Evolutionary conservation across 2,329 filamentous ascomycete genomes (phyloP), one percentile per base, ranked within the genome.

Genomic region (Bipolaris sorokiniana): DNA sequence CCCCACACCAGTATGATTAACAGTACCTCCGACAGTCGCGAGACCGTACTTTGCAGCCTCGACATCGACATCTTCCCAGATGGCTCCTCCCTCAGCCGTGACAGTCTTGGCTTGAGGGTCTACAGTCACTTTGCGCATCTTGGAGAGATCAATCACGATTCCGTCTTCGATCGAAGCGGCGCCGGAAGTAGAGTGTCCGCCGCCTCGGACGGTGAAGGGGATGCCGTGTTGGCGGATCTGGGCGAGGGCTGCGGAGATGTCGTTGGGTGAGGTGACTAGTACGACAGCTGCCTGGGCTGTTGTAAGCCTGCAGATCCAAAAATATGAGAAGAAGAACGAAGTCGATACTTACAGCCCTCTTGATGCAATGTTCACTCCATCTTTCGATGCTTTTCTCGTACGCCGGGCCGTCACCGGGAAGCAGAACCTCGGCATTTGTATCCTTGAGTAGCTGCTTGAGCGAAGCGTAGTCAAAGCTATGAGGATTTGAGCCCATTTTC

Each of bases 1-100:
- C 2, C 84, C 86, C 5, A 88, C 82, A 5, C 86, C 86, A 1
- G 85, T 88, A 61, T 88, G 83, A 40, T 84, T 84, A 9, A 88
- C 84, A 0, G 86, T 87, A 2, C 86, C 86, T 7, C 85, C 86
- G 0, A 87, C 83, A 1, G 84, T 84, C 2, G 84, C 86, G 2
- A 88, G 78, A 0, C 80, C 79, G 63, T 84, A 74, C 46, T 79
- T 71, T 49, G 76, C 82, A 0, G 81, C 80, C 0, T 80, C 81
- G 5, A 77, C 71, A 61, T 88, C 84, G 11, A 87, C 80, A 63
- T 86, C 82, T 52, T 73, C 75, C 83, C 84, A 86, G 2, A 78
- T 66, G 41, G 81, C 79, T 7, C 85, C 84, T 23, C 84, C 83
- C 54, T 82, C 79, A 18, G 79, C 81, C 0, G 72, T 77, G 50